Conservation (phyloP, 495 filamentous ascomycete species). For the Xylaria grammica region DNA sequence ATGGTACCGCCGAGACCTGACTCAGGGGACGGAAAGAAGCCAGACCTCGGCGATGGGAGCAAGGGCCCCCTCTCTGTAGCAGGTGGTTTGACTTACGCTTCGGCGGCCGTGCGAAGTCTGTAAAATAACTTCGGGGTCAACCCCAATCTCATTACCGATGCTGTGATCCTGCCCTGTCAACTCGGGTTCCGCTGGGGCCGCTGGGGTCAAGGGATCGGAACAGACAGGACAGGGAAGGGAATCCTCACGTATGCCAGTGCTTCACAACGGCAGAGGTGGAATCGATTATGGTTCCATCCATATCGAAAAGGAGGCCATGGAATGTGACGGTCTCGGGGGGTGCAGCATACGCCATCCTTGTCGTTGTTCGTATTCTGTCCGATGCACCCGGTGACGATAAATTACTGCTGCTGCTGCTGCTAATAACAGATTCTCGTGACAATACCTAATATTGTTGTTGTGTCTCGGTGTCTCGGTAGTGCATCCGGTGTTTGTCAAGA, state of each 20-base stretch:
- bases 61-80: no score
- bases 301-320: slow-evolving; percentile 85
- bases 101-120: slow-evolving; percentile 88
- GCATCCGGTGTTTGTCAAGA: no score
- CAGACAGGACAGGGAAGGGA: slow-evolving; percentile 14
- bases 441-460: no score
- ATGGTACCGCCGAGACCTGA: slow-evolving; percentile 6
- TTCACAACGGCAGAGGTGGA: slow-evolving; percentile 85
- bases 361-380: background rate
- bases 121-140: slow-evolving; percentile 80
- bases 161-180: slow-evolving; percentile 50
- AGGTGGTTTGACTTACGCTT: slow-evolving; percentile 84
- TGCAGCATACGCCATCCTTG: slow-evolving; percentile 58
- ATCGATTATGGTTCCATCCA: slow-evolving; percentile 87
- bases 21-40: background rate
- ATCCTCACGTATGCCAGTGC: slow-evolving; percentile 81
- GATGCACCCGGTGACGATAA: background rate
- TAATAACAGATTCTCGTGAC: background rate
- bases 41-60: no score
- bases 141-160: slow-evolving; percentile 79
- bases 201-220: background rate
- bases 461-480: no score
- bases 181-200: background rate
- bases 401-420: background rate
- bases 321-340: slow-evolving; percentile 66